Conservation (phyloP, 768 basidiomycete genomes). For the Pulveroboletus sp. region DNA sequence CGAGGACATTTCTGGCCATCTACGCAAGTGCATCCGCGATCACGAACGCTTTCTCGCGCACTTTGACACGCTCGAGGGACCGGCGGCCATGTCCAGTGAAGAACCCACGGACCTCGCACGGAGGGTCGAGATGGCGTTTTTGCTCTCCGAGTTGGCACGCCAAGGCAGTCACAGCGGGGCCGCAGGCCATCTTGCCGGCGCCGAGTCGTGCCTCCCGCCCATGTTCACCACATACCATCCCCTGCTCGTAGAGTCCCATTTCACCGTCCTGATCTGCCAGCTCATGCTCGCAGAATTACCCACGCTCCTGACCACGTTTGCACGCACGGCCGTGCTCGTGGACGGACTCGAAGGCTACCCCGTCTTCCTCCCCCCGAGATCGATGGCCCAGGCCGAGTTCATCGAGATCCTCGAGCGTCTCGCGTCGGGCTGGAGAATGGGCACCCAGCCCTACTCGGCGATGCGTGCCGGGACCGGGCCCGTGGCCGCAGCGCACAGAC, state of each 20-base stretch:
- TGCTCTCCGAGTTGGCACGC: slow-evolving; percentile 64
- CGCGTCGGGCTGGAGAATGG: slow-evolving; percentile 70
- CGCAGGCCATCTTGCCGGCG: slow-evolving; percentile 37
- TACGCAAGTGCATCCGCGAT: slow-evolving; percentile 79
- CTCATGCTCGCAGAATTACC: slow-evolving; percentile 78
- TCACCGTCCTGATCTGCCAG: slow-evolving; percentile 70
- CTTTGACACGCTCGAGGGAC: slow-evolving; percentile 71
- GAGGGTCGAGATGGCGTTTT: slow-evolving; percentile 64
- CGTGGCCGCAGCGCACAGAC: slow-evolving; percentile 39
- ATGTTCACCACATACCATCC: slow-evolving; percentile 90
- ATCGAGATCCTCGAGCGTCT: slow-evolving; percentile 82
- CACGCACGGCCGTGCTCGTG: slow-evolving; percentile 62
- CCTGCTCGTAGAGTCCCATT: slow-evolving; percentile 83
- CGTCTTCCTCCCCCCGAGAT: slow-evolving; percentile 81
- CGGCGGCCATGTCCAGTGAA: slow-evolving; percentile 12
- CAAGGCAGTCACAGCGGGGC: slow-evolving; percentile 50
- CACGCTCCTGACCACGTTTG: slow-evolving; percentile 59
- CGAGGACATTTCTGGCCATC: slow-evolving; percentile 54
- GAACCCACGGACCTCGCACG: slow-evolving; percentile 41
- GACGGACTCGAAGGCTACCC: slow-evolving; percentile 88
- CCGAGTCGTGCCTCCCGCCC: slow-evolving; percentile 38
- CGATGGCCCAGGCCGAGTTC: slow-evolving; percentile 89
- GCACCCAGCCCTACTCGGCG: slow-evolving; percentile 56
- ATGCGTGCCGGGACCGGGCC: slow-evolving; percentile 21
- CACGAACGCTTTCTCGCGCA: slow-evolving; percentile 82